Percentiles rank a stretch among this genome's conserved stretches.
phyloP scores from a whole-genome alignment of 768 basidiomycete genomes.

The Pleurotus djamor region DNA sequence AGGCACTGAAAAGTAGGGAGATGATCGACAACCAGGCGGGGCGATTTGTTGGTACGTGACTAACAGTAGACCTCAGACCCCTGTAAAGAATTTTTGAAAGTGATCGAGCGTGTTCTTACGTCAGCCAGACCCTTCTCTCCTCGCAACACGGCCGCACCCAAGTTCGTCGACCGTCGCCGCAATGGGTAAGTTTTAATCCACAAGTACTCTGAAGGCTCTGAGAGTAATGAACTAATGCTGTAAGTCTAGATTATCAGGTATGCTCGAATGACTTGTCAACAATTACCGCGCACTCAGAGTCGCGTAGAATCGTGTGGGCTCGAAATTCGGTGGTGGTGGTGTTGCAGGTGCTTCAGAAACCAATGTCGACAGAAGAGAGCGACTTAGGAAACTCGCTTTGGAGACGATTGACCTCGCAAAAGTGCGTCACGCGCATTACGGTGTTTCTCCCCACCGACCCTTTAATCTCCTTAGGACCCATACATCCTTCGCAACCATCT shows the following conservation, averaged over 20 bases:
- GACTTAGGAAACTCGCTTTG: slow-evolving; percentile 90
- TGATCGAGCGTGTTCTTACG: slow-evolving; percentile 19
- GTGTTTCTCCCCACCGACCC: slow-evolving; percentile 9
- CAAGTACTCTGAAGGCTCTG: slow-evolving; percentile 1
- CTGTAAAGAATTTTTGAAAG: slow-evolving; percentile 17
- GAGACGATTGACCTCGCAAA: slow-evolving; percentile 99
- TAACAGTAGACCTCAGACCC: not conserved
- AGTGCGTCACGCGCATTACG: slow-evolving; percentile 37
- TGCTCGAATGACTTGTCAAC: not conserved
- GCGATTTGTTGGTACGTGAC: not conserved
- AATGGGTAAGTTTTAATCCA: slow-evolving; percentile 33
- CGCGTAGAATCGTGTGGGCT: slow-evolving; percentile 88
- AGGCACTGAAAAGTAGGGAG: slow-evolving; percentile 3
- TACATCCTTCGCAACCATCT: slow-evolving; percentile 99
- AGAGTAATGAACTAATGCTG: slow-evolving; percentile 7
- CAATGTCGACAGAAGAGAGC: slow-evolving; percentile 93
- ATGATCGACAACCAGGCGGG: not conserved
- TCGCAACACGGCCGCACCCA: not conserved
- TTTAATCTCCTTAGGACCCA: slow-evolving; percentile 65
- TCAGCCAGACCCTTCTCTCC: slow-evolving; percentile 10
- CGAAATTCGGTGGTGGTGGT: slow-evolving; percentile 95
- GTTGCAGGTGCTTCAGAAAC: slow-evolving; percentile 94
- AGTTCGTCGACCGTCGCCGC: not conserved
- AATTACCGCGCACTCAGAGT: not conserved
- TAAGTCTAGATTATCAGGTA: slow-evolving; percentile 65